Evolutionary conservation across 2,329 filamentous ascomycete species (phyloP), one percentile per base, ranked within the genome.

Genomic region (Phialophora macrospora): DNA sequence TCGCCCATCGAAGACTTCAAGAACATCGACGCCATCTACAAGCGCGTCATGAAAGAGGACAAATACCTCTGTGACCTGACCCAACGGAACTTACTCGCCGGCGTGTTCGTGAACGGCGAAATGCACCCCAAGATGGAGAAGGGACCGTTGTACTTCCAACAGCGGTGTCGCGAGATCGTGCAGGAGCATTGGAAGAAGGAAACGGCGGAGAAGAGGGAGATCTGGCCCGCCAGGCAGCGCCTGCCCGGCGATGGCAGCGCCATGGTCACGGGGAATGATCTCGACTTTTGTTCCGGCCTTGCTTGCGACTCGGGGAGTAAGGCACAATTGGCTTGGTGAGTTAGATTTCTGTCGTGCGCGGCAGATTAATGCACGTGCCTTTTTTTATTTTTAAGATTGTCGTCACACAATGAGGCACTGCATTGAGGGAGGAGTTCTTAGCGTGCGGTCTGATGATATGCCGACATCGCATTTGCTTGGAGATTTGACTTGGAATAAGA

Each of bases 31-130:
- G 76, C 83, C 51, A 85, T 88, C 71, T 89, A 88, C 79, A 86
- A 86, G 76, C 83, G 85, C 49, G 83, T 89, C 75, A 85, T 88
- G 84, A 80, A 81, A 0, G 87, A 89, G 75, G 87, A 89, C 78
- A 88, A 88, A 73, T 80, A 83, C 11, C 82, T 89, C 28, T 89
- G 87, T 77, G 78, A 81, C 70, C 81, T 80, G 11, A 82, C 85
- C 1, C 87, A 89, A 72, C 81, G 80, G 74, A 89, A 89, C 74
- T 79, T 89, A 71, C 84, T 86, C 73, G 80, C 83, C 0, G 86
- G 86, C 8, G 81, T 88, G 57, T 89, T 88, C 65, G 77, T 87
- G 73, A 88, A 85, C 71, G 87, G 87, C 60, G 83, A 88, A 73
- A 77, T 89, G 75, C 87, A 89, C 73, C 86, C 87, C 0, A 78